Evolutionary conservation across 1,284 basidiomycete species (phyloP).

Genomic region (Pisolithus thermaeus): DNA sequence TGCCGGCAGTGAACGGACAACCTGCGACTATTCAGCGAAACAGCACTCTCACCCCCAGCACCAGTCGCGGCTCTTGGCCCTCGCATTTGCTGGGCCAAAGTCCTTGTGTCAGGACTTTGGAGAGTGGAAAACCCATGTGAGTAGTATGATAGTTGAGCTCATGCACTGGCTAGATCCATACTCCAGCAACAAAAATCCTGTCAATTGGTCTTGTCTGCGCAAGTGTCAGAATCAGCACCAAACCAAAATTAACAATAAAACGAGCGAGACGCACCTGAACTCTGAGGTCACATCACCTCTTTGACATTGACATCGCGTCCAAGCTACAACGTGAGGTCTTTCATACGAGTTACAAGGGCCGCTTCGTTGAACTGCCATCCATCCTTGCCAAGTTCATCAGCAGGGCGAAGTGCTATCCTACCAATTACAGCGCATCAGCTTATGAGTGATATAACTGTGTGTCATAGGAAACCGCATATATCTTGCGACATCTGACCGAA

Average conservation of each 20-base stretch:
- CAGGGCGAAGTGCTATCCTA: slow-evolving; percentile 14
- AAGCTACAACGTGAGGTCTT: slow-evolving; percentile 2
- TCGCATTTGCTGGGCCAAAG: too few species aligned
- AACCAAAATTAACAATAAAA: not conserved
- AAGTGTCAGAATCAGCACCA: not conserved
- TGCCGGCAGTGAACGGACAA: too few species aligned
- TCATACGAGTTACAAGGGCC: slow-evolving; percentile 13
- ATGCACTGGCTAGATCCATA: slow-evolving; percentile 9
- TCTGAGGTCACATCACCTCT: slow-evolving; percentile 9
- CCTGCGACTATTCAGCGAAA: too few species aligned
- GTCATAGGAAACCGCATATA: slow-evolving; percentile 4
- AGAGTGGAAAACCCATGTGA: not conserved
- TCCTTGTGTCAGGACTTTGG: too few species aligned
- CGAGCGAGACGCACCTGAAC: slow-evolving; percentile 18
- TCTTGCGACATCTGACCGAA: slow-evolving; percentile 13
- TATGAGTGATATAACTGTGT: not conserved
- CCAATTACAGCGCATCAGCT: not conserved
- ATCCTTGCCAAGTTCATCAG: slow-evolving; percentile 17
- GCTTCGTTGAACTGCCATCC: slow-evolving; percentile 26
- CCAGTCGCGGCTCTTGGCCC: too few species aligned
- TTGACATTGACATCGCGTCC: slow-evolving; percentile 11
- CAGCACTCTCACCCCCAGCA: too few species aligned
- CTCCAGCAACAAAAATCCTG: slow-evolving; percentile 30
- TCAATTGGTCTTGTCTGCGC: slow-evolving; percentile 20
- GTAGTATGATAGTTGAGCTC: not conserved